These are phyloP conservation scores for Beauveria bassiana DNA, from an alignment of 2,329 filamentous ascomycete genomes.

Conservation along the genomic window DNA sequence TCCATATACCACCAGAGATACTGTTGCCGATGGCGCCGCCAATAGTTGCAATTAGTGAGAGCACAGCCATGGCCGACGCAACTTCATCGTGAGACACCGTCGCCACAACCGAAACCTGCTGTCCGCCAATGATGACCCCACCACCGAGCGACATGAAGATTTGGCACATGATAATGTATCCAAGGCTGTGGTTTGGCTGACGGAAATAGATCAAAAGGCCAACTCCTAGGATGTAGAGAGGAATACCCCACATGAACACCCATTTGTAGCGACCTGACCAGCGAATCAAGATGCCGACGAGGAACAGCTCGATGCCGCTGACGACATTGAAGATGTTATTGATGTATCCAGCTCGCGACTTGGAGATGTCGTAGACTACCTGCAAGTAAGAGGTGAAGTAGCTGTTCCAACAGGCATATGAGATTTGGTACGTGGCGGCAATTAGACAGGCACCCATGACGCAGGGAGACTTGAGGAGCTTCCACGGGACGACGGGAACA, in stretches of 20 bases:
- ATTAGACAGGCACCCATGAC: slow-evolving; percentile 20
- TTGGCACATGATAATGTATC: slow-evolving; percentile 31
- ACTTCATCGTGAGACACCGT: slow-evolving; percentile 25
- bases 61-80: slow-evolving; percentile 27
- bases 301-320: slow-evolving; percentile 28
- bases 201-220: slow-evolving; percentile 30
- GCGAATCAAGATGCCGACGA: slow-evolving; percentile 31
- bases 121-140: slow-evolving; percentile 20
- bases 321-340: slow-evolving; percentile 29
- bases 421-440: slow-evolving; percentile 20
- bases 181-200: slow-evolving; percentile 21
- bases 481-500: slow-evolving; percentile 38
- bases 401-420: slow-evolving; percentile 27
- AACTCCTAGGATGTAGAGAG: slow-evolving; percentile 23
- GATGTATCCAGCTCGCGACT: slow-evolving; percentile 24
- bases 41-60: slow-evolving; percentile 22
- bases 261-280: slow-evolving; percentile 26
- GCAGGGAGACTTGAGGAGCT: slow-evolving; percentile 25
- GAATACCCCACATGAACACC: slow-evolving; percentile 23
- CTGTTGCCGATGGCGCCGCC: slow-evolving; percentile 26
- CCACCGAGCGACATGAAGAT: slow-evolving; percentile 26
- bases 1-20: slow-evolving; percentile 27
- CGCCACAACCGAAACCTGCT: slow-evolving; percentile 27
- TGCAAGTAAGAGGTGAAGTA: slow-evolving; percentile 36
- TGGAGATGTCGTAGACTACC: slow-evolving; percentile 25